Conservation (phyloP, 768 basidiomycete species). For the Leccinum boreale region DNA sequence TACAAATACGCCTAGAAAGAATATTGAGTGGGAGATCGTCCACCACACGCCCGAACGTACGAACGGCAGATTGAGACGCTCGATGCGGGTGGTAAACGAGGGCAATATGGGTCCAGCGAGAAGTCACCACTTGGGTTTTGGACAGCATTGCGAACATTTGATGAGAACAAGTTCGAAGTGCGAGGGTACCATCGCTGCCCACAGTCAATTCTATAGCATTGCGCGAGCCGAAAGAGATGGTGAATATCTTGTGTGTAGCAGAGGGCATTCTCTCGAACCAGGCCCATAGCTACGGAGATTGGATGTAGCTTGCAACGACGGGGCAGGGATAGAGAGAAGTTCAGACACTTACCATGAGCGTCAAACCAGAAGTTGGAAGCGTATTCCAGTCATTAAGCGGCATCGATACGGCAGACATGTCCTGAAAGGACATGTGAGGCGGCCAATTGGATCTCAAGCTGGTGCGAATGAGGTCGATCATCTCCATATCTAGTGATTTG, state of each 20-base stretch:
- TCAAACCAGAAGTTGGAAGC: conserved; percentile 61
- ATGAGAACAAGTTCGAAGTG: conserved; percentile 41
- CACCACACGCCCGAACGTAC: conserved; percentile 37
- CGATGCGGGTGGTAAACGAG: conserved; percentile 64
- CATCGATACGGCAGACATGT: conserved; percentile 48
- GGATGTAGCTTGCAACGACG: background rate
- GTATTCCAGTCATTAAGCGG: conserved; percentile 47
- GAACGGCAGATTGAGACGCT: conserved; percentile 53
- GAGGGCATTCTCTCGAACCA: conserved; percentile 44
- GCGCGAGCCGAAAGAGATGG: conserved; percentile 30
- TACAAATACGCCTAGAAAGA: conserved; percentile 59
- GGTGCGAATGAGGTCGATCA: conserved; percentile 66
- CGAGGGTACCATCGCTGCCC: conserved; percentile 54
- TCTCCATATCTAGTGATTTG: conserved; percentile 55
- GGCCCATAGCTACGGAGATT: conserved; percentile 41
- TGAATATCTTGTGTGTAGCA: conserved; percentile 35
- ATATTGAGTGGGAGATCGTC: background rate
- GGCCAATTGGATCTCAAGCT: conserved; percentile 78
- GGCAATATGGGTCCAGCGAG: conserved; percentile 70
- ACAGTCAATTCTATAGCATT: conserved; percentile 45
- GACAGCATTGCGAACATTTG: conserved; percentile 42
- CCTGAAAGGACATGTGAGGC: conserved; percentile 70
- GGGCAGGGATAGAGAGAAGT: background rate
- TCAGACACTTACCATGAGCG: conserved; percentile 55
- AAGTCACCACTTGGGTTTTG: conserved; percentile 45